These are phyloP conservation scores for Hortiboletus campestris DNA, from an alignment of 768 basidiomycete species.

Conservation along the genomic window DNA sequence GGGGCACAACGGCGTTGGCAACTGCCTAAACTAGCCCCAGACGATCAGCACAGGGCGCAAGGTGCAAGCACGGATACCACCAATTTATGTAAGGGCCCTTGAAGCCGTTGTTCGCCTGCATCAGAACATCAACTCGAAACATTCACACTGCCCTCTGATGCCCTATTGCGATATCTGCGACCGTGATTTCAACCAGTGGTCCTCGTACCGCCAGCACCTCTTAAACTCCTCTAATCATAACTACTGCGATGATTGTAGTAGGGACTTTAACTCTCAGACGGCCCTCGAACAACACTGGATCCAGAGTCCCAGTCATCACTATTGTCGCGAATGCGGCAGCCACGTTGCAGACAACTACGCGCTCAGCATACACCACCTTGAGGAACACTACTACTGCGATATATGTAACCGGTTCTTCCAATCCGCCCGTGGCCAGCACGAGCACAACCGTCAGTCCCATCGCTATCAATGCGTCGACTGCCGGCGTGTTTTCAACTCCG, in stretches of 20 bases:
- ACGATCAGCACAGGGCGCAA: too few relatives aligned
- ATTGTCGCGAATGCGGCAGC: slow-evolving; percentile 51
- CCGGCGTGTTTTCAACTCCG: slow-evolving; percentile 39
- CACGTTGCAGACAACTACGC: slow-evolving; percentile 38
- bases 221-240: slow-evolving; percentile 39
- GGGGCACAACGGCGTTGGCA: too few relatives aligned
- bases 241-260: slow-evolving; percentile 44
- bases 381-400: slow-evolving; percentile 44
- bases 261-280: slow-evolving; percentile 41
- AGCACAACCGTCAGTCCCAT: slow-evolving; percentile 45
- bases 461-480: slow-evolving; percentile 38
- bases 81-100: neutral
- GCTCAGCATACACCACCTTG: slow-evolving; percentile 41
- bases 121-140: too few relatives aligned
- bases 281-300: slow-evolving; percentile 52
- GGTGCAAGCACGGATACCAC: neutral
- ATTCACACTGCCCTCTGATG: too few relatives aligned
- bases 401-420: slow-evolving; percentile 43
- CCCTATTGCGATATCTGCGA: slow-evolving; percentile 38
- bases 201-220: slow-evolving; percentile 37
- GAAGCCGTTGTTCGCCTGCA: too few relatives aligned
- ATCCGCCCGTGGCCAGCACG: slow-evolving; percentile 38
- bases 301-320: slow-evolving; percentile 47
- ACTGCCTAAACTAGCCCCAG: too few relatives aligned
- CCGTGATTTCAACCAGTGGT: slow-evolving; percentile 31